Evolutionary conservation across 441 rosid species (phyloP).

Genomic region (Gossypium gossypioides): DNA sequence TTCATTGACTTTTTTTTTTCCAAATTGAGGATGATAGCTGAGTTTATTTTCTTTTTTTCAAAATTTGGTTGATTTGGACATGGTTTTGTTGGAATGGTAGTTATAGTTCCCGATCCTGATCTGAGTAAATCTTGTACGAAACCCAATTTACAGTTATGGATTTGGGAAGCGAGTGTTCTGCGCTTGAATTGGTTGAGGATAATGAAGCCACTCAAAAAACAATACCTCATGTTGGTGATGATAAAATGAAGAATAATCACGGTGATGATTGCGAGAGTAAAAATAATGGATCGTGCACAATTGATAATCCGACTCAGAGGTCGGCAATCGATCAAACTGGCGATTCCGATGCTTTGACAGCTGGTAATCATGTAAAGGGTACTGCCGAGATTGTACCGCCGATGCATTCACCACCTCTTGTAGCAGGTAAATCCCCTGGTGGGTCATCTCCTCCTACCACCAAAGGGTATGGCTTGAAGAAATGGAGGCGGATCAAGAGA

Average conservation of each 20-base stretch:
- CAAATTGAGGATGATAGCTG: slow-evolving; percentile 21
- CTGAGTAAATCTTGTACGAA: slow-evolving; percentile 21
- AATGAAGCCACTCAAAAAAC: slow-evolving; percentile 28
- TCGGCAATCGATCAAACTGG: slow-evolving; percentile 16
- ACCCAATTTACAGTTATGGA: slow-evolving; percentile 28
- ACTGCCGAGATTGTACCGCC: slow-evolving; percentile 18
- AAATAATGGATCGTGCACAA: slow-evolving; percentile 33
- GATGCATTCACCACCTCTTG: slow-evolving; percentile 13
- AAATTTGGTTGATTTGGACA: slow-evolving; percentile 24
- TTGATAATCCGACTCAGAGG: slow-evolving; percentile 19
- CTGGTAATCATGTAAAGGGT: slow-evolving; percentile 9
- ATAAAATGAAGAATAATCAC: slow-evolving; percentile 22
- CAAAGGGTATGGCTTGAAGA: slow-evolving; percentile 61
- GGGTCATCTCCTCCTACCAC: slow-evolving; percentile 11
- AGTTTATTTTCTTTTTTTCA: slow-evolving; percentile 17
- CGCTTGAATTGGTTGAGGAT: slow-evolving; percentile 46
- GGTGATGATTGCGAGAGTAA: slow-evolving; percentile 12
- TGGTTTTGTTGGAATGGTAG: slow-evolving; percentile 50
- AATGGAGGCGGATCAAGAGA: slow-evolving; percentile 64
- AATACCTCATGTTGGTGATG: slow-evolving; percentile 17
- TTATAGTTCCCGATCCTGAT: slow-evolving; percentile 47
- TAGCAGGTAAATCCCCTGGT: slow-evolving; percentile 3
- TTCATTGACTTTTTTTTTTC: background rate
- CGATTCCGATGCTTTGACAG: background rate
- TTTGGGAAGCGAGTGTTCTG: slow-evolving; percentile 34